phyloP scores from a whole-genome alignment of 2,329 filamentous ascomycete species.

The Monosporascus sp. region DNA sequence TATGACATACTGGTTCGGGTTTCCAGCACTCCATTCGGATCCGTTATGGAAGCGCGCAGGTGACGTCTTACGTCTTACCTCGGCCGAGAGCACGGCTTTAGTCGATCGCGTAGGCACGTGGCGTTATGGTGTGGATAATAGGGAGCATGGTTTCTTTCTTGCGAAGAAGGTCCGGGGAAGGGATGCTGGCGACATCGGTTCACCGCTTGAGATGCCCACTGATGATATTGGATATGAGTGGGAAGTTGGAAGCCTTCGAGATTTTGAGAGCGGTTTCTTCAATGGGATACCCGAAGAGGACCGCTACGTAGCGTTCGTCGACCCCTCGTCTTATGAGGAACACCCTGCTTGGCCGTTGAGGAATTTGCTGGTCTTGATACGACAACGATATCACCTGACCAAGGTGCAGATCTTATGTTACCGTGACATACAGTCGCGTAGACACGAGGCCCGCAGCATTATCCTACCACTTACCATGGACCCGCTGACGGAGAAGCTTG shows the following conservation, averaged over 20 bases:
- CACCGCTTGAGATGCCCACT: constrained; percentile 48
- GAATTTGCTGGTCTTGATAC: constrained; percentile 80
- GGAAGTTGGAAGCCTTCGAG: constrained; percentile 69
- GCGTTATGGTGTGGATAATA: constrained; percentile 73
- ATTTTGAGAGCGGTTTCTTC: constrained; percentile 87
- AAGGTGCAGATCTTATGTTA: constrained; percentile 86
- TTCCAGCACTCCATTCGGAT: constrained; percentile 86
- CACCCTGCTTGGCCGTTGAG: constrained; percentile 90
- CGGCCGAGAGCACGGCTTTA: constrained; percentile 69
- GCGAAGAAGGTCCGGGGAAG: constrained; percentile 63
- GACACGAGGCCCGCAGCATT: constrained; percentile 77
- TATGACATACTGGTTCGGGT: constrained; percentile 98
- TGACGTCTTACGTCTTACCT: constrained; percentile 50
- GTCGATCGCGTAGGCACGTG: constrained; percentile 84
- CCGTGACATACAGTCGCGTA: constrained; percentile 70
- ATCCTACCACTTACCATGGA: constrained; percentile 64
- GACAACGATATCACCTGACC: constrained; percentile 71
- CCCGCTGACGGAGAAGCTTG: constrained; percentile 33
- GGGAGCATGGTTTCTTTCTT: constrained; percentile 94
- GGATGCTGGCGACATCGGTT: constrained; percentile 24
- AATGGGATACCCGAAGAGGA: constrained; percentile 65
- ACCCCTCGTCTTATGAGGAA: constrained; percentile 83
- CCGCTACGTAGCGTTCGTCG: constrained; percentile 79
- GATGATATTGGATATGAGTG: constrained; percentile 64
- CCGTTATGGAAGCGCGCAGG: constrained; percentile 69